Base-by-base conservation (phyloP, 306 rosid species). In the Oxytropis ochrocephala region DNA sequence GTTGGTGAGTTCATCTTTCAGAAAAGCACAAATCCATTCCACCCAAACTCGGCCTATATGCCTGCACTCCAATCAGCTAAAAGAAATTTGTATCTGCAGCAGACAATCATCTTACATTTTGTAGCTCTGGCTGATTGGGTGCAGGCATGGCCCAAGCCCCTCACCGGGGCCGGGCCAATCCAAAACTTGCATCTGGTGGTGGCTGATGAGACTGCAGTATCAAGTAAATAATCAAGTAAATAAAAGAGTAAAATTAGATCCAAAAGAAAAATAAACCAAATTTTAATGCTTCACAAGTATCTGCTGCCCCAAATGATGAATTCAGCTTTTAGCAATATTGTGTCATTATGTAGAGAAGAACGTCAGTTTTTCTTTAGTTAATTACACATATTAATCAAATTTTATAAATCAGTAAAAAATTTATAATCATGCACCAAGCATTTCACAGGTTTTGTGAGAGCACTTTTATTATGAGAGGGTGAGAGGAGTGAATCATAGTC, bases 101-200 rank as follows among this genome's bases (percentile, higher is more conserved):
- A 76, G 80, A 84, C 77, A 75, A 47, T 41, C 68, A 33, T 70
- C 81, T 55, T 36, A 72, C 64, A 72, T 57, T 71, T 67, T 67
- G 38, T n/a, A 67, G 72, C 75, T 71, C 77, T 19, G 65, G 88
- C 85, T 85, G 90, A 86, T 77, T 67, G 85, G 82, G 83, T 81
- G 91, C 97, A 90, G 98, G 97, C 98, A 88, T 81, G 87, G 96
- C 86, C 97, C 91, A 80, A 32, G 97, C 98, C 98, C 98, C 97
- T 93, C 85, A 93, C 16, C 97, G 97, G 98, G 98, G 98, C 98
- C 97, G 98, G 88, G 98, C 98, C 84, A 90, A 85, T 81, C 97
- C 98, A 90, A 90, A 90, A 85, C 81, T 85, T 64, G 90, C 88
- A 83, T 88, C 98, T 62, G 96, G 88, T 51, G 86, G 94, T 75